phyloP scores from a whole-genome alignment of 176 grass and related monocot genomes.

The Tillandsia fasciculata region DNA sequence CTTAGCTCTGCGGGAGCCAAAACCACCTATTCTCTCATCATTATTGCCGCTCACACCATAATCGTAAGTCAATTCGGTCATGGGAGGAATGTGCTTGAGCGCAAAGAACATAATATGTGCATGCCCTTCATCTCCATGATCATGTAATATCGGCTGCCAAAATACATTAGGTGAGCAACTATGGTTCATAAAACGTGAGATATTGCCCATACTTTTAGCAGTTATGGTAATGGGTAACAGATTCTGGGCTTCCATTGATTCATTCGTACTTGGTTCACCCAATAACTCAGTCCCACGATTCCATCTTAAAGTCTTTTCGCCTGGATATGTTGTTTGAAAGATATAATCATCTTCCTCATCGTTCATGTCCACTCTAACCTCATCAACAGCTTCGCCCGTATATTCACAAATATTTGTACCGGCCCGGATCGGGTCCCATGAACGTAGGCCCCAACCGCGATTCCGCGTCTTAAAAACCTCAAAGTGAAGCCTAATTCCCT shows the following conservation, averaged over 20 bases:
- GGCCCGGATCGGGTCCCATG: constrained; percentile 75
- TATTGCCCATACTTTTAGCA: constrained; percentile 67
- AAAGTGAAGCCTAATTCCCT: constrained; percentile 66
- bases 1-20: constrained; percentile 24
- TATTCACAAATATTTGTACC: constrained; percentile 90
- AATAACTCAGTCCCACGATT: constrained; percentile 71
- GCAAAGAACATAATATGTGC: constrained; percentile 97
- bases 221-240: constrained; percentile 69
- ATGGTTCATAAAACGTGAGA: constrained; percentile 88
- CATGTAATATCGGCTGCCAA: constrained; percentile 80
- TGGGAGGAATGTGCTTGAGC: constrained; percentile 84
- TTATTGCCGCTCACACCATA: constrained; percentile 33
- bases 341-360: constrained; percentile 61
- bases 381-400: constrained; percentile 61
- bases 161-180: constrained; percentile 75
- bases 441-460: constrained; percentile 81
- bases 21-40: neutral
- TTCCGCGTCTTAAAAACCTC: constrained; percentile 83
- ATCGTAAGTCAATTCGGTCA: constrained; percentile 92
- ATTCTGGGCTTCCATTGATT: constrained; percentile 39
- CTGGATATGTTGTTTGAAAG: constrained; percentile 43
- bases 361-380: constrained; percentile 34
- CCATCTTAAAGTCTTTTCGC: constrained; percentile 70
- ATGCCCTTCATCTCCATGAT: constrained; percentile 50
- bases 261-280: constrained; percentile 38